Evolutionary conservation across 805 yeast genomes (phyloP).

Genomic region (Yamadazyma sp.): DNA sequence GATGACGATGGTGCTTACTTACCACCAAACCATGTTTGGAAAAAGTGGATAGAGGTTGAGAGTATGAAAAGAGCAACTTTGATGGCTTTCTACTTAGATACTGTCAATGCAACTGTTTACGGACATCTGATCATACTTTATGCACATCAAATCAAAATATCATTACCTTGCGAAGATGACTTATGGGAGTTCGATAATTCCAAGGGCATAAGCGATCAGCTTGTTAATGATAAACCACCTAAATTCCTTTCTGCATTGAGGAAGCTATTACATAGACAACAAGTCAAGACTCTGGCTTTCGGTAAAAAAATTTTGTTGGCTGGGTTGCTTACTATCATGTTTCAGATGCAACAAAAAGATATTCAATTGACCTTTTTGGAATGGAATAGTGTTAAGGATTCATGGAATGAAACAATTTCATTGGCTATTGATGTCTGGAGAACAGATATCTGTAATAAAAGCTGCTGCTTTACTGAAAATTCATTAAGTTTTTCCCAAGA

Average conservation of each 20-base stretch:
- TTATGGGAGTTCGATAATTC: conserved; percentile 25
- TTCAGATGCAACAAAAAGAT: conserved; percentile 26
- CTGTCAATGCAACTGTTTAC: conserved; percentile 33
- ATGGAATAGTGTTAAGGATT: conserved; percentile 22
- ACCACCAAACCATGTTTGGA: conserved; percentile 20
- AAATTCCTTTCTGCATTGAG: conserved; percentile 22
- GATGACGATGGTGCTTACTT: conserved; percentile 20
- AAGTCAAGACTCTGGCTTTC: conserved; percentile 19
- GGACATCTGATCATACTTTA: conserved; percentile 25
- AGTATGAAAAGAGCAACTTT: conserved; percentile 30
- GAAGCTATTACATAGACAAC: conserved; percentile 19
- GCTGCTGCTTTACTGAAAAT: conserved; percentile 15
- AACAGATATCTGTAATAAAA: conserved; percentile 18
- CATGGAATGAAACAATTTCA: conserved; percentile 26
- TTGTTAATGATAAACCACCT: conserved; percentile 17
- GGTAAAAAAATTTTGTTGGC: conserved; percentile 22
- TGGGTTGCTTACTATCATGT: conserved; percentile 22
- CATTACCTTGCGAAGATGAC: conserved; percentile 27
- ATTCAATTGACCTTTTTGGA: conserved; percentile 22
- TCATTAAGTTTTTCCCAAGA: conserved; percentile 8
- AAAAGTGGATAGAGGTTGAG: conserved; percentile 37
- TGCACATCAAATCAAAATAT: conserved; percentile 26
- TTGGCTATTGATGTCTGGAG: conserved; percentile 30
- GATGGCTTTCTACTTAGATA: conserved; percentile 36
- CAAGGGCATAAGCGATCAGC: conserved; percentile 9